These are phyloP conservation scores for Dactylellina drechsleri DNA, from an alignment of 2,329 filamentous ascomycete genomes.

Conservation along the genomic window DNA sequence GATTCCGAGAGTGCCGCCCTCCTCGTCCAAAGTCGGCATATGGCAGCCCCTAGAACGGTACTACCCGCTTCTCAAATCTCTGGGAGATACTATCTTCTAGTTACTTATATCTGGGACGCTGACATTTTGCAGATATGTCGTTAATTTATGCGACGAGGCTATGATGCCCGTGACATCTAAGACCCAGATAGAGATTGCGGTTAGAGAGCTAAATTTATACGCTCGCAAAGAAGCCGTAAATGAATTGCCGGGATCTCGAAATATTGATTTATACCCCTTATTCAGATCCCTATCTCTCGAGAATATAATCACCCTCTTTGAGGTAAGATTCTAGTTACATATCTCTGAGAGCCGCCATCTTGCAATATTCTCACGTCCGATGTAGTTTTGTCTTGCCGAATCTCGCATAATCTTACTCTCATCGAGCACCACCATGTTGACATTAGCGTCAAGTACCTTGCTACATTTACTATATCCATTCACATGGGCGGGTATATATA, in stretches of 20 bases:
- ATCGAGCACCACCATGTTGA: slow-evolving; percentile 94
- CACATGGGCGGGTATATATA: slow-evolving; percentile 93
- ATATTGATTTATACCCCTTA: slow-evolving; percentile 89
- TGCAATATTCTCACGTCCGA: slow-evolving; percentile 21
- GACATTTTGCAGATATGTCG: slow-evolving; percentile 72
- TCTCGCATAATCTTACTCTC: slow-evolving; percentile 96
- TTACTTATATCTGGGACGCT: background rate
- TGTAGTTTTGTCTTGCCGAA: slow-evolving; percentile 81
- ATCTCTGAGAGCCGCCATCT: background rate
- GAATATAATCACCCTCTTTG: slow-evolving; percentile 90
- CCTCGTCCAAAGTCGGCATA: slow-evolving; percentile 87
- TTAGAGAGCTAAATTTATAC: slow-evolving; percentile 89
- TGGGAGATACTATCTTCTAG: background rate
- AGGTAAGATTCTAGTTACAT: slow-evolving; percentile 63
- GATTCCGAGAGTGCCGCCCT: slow-evolving; percentile 82
- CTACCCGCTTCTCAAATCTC: background rate
- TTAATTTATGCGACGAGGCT: slow-evolving; percentile 95
- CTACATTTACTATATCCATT: slow-evolving; percentile 86
- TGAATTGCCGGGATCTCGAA: slow-evolving; percentile 90
- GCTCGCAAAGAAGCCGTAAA: slow-evolving; percentile 92
- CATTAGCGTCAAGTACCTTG: slow-evolving; percentile 89
- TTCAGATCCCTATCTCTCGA: slow-evolving; percentile 90
- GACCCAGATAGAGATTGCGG: slow-evolving; percentile 90
- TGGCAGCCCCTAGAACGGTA: slow-evolving; percentile 92
- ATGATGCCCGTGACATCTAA: slow-evolving; percentile 91